Base-by-base conservation (phyloP, 208 protist genomes). In the Leishmania turanica region DNA sequence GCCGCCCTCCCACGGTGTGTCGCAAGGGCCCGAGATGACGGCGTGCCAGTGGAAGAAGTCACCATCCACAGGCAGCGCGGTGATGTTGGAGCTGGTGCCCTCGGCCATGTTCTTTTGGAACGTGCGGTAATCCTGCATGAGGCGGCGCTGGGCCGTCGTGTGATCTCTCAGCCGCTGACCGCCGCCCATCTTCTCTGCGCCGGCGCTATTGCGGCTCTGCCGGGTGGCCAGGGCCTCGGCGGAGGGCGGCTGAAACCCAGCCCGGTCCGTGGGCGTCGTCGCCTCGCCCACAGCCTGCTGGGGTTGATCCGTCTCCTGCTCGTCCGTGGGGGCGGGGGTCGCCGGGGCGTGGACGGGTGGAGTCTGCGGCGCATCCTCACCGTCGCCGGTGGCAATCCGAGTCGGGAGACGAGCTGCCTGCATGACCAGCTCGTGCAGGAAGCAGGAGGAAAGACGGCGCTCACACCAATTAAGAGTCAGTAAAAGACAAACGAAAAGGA, bases 1-100 rank as follows among this genome's bases (percentile, higher is more conserved):
- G 15, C 97, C 97, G 34, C 96, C 96, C 84, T 97, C 96, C 91
- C 96, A 99, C 34, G 88, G 72, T 1, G 92, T 96, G 34, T 87
- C 89, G 9, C 87, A 91, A 37, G 96, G 96, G 13, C 96, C 96
- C 13, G 85, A 51, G 42, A 98, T 93, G 62, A 96, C 88, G 53
- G 95, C 96, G 53, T 92, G 84, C 95, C 96, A 98, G 78, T 90
- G 84, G 37, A 97, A 94, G 11, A 98, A 77, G 82, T 98, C 84
- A 21, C 87, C 89, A n/a, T 95, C 85, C 9, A 93, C 83, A 15
- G 93, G 96, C 27, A 86, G 74, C 15, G 94, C 95, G 0, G 78
- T 89, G 47, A 98, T 91, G 42, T 88, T 86, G 17, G 89, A 64
- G 42, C 80, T 84, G 8, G 58, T 86, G 27, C 89, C 85, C 24